A percentile compares a stretch with the other conserved stretches of the same genome.
These are phyloP conservation scores for Saccharomycopsis fodiens DNA, from an alignment of 805 yeast genomes.

Conservation along the genomic window DNA sequence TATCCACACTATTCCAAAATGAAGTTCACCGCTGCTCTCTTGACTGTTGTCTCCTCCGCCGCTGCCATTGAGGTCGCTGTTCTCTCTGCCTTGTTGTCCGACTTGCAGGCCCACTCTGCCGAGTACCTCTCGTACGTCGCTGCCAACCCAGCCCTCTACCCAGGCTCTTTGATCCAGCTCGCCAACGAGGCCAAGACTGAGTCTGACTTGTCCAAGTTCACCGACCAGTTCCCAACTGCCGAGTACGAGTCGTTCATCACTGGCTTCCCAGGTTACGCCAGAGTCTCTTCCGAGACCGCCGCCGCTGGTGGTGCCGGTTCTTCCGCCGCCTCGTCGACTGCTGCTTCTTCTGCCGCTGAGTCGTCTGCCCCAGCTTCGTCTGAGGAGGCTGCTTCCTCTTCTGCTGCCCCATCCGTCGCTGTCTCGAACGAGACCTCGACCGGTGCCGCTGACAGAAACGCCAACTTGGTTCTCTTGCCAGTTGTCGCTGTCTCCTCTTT, in stretches of 20 bases:
- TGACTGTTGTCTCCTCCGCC: conserved; percentile 12
- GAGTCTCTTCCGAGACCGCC: conserved; percentile 15
- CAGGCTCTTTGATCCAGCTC: conserved; percentile 15
- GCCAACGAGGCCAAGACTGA: conserved; percentile 9
- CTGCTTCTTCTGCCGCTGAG: conserved; percentile 8
- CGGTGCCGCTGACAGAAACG: conserved; percentile 9
- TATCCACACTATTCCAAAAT: conserved; percentile 7
- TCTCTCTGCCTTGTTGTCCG: conserved; percentile 14
- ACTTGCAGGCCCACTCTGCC: conserved; percentile 15
- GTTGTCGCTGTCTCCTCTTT: conserved; percentile 12
- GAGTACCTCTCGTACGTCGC: conserved; percentile 18
- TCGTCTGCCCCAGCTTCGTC: conserved; percentile 3
- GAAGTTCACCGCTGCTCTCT: conserved; percentile 16
- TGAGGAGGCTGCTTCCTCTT: conserved; percentile 3
- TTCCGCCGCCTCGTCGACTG: conserved; percentile 6
- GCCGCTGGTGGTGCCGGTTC: conserved; percentile 16
- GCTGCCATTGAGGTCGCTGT: conserved; percentile 12
- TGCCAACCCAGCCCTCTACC: conserved; percentile 18
- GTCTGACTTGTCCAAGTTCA: conserved; percentile 6
- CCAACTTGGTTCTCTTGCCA: conserved; percentile 15
- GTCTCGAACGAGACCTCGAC: conserved; percentile 4
- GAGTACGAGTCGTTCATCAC: conserved; percentile 17
- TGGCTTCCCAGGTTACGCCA: conserved; percentile 17
- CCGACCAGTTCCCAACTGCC: conserved; percentile 17
- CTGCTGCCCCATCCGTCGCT: conserved; percentile 6